A percentile compares a stretch with the other conserved stretches of the same genome.
These are phyloP conservation scores for Suillus clintonianus DNA, from an alignment of 768 basidiomycete genomes.

Conservation along the genomic window DNA sequence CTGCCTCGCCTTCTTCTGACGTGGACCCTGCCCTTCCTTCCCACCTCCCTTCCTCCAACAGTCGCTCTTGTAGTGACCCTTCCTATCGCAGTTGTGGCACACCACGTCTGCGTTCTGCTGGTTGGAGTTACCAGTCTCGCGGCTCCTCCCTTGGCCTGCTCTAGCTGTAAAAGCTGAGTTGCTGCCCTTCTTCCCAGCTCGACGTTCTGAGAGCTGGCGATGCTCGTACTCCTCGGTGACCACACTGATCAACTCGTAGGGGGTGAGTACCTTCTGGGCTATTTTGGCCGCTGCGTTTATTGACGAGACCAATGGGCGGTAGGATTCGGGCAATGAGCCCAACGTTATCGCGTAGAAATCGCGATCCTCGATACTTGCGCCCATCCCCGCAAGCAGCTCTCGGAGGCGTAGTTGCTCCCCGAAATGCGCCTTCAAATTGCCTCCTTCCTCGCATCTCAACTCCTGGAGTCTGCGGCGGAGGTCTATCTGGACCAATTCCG, in stretches of 20 bases:
- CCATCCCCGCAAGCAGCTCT: conserved; percentile 15
- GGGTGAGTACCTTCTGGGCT: conserved; percentile 7
- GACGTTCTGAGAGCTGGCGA: neutral
- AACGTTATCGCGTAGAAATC: conserved; percentile 25
- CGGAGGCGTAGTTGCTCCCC: conserved; percentile 2
- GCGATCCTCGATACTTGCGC: conserved; percentile 15
- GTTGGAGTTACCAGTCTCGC: too few species aligned
- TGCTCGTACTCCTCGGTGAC: conserved; percentile 21
- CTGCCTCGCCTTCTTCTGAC: neutral
- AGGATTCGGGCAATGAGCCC: conserved; percentile 24
- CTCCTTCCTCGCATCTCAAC: conserved; percentile 21
- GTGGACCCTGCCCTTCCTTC: conserved; percentile 5
- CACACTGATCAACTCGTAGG: conserved; percentile 16
- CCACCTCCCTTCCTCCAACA: conserved; percentile 2
- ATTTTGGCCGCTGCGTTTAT: conserved; percentile 19
- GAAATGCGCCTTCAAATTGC: conserved; percentile 25
- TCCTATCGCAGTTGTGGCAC: neutral
- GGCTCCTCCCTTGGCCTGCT: too few species aligned
- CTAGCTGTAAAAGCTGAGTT: neutral
- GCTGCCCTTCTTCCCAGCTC: neutral
- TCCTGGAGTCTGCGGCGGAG: conserved; percentile 23
- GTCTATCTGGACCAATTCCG: conserved; percentile 23
- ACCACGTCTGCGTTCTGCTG: neutral
- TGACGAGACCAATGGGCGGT: conserved; percentile 19
- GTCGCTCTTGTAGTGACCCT: neutral